phyloP scores from a whole-genome alignment of 2,329 filamentous ascomycete genomes.

The Aspergillus pseudonomiae region DNA sequence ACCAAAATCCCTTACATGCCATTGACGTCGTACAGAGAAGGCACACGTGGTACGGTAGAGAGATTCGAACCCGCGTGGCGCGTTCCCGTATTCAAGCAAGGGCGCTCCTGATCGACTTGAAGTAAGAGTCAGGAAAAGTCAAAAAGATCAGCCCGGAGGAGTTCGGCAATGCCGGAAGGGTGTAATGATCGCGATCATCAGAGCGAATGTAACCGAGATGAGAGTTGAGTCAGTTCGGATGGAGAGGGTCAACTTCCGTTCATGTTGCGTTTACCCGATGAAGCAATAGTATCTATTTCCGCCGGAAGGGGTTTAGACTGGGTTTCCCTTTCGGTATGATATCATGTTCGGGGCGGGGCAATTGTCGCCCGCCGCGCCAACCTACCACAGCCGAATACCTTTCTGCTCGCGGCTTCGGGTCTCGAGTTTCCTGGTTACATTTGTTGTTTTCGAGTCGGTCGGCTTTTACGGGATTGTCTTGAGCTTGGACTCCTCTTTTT shows the following conservation, averaged over 20 bases:
- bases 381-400: slow-evolving; percentile 2
- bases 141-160: not conserved
- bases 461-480: not conserved
- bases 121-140: not conserved
- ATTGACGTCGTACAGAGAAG: not conserved
- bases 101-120: not conserved
- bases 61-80: not conserved
- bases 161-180: not conserved
- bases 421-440: not conserved
- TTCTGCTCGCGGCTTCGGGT: not conserved
- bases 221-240: not conserved
- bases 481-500: not conserved
- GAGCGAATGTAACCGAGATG: slow-evolving; percentile 1
- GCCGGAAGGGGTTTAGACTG: not conserved
- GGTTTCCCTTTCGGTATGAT: not conserved
- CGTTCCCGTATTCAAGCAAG: not conserved
- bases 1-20: not conserved
- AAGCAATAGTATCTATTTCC: not conserved
- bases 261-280: not conserved
- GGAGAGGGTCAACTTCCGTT: too few relatives aligned
- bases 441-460: not conserved
- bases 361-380: not conserved
- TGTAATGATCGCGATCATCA: not conserved
- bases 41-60: not conserved
- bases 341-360: not conserved